Conservation (phyloP, 139 green algal species). For the Deuterostichococcus epilithicus region DNA sequence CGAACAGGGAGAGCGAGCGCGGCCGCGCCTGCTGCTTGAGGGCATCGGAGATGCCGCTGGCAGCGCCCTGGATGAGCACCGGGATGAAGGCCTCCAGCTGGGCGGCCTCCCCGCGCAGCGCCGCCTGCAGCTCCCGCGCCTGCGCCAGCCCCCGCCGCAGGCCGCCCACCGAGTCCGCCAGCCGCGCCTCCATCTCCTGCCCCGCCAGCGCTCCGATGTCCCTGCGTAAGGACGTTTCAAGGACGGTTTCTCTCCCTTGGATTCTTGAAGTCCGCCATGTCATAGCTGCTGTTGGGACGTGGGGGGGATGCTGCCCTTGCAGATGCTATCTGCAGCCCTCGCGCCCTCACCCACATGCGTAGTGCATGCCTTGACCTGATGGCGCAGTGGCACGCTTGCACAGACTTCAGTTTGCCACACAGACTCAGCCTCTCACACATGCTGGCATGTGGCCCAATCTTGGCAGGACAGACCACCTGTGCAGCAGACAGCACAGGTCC, state of each 20-base stretch:
- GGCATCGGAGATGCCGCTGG: constrained; percentile 10
- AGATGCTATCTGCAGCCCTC: too few relatives aligned
- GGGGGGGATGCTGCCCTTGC: too few relatives aligned
- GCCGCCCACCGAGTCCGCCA: constrained; percentile 4
- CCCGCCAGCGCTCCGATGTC: constrained; percentile 22
- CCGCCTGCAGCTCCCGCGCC: constrained; percentile 15
- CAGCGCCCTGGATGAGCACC: constrained; percentile 20
- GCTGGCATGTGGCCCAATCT: too few relatives aligned
- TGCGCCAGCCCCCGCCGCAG: constrained; percentile 15
- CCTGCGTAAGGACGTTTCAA: background rate
- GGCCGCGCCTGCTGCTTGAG: constrained; percentile 15
- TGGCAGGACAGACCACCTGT: too few relatives aligned
- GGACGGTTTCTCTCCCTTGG: too few relatives aligned
- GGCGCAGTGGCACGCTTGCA: background rate
- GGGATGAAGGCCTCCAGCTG: constrained; percentile 23
- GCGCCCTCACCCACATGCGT: background rate
- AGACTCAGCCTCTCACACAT: too few relatives aligned
- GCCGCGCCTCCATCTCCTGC: constrained; percentile 17
- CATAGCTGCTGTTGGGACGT: too few relatives aligned
- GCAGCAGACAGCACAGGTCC: too few relatives aligned
- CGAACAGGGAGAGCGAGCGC: background rate
- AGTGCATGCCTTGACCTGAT: background rate
- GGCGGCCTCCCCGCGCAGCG: constrained; percentile 10
- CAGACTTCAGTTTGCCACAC: background rate
- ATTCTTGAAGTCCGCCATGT: too few relatives aligned